These are phyloP conservation scores for Scolecobasidium constrictum DNA, from an alignment of 2,329 filamentous ascomycete species.

Conservation along the genomic window DNA sequence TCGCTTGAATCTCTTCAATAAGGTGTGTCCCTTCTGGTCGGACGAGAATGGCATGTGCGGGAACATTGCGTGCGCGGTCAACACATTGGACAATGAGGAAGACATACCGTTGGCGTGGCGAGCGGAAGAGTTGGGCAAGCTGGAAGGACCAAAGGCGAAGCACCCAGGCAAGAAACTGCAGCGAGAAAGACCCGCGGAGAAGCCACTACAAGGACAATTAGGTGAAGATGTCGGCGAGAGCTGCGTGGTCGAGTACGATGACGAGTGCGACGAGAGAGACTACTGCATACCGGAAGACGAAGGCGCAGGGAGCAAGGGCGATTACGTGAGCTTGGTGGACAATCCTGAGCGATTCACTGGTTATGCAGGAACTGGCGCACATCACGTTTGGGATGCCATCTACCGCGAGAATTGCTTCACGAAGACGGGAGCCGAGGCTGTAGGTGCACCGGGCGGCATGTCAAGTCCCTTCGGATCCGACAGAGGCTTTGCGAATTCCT, in stretches of 20 bases:
- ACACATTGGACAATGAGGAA: constrained; percentile 88
- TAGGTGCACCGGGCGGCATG: constrained; percentile 20
- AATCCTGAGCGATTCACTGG: constrained; percentile 96
- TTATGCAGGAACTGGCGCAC: constrained; percentile 72
- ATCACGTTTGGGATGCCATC: constrained; percentile 92
- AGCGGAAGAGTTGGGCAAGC: constrained; percentile 79
- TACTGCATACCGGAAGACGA: constrained; percentile 97
- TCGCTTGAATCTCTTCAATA: constrained; percentile 87
- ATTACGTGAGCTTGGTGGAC: constrained; percentile 88
- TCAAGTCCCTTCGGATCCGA: constrained; percentile 25
- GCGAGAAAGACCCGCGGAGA: constrained; percentile 46
- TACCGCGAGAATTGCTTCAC: constrained; percentile 96
- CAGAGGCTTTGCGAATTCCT: constrained; percentile 33
- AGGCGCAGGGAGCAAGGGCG: constrained; percentile 72
- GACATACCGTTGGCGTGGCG: constrained; percentile 90
- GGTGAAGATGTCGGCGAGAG: constrained; percentile 86
- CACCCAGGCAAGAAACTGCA: constrained; percentile 73
- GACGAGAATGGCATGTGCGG: constrained; percentile 91
- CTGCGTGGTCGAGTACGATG: constrained; percentile 94
- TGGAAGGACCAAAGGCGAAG: constrained; percentile 81
- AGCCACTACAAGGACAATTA: constrained; percentile 69
- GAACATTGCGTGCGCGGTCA: constrained; percentile 92
- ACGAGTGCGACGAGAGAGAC: constrained; percentile 92
- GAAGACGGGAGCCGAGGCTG: constrained; percentile 27
- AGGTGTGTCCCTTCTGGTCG: constrained; percentile 90